phyloP scores from a whole-genome alignment of 2,329 filamentous ascomycete genomes.

The Paraconiothyrium sp. region DNA sequence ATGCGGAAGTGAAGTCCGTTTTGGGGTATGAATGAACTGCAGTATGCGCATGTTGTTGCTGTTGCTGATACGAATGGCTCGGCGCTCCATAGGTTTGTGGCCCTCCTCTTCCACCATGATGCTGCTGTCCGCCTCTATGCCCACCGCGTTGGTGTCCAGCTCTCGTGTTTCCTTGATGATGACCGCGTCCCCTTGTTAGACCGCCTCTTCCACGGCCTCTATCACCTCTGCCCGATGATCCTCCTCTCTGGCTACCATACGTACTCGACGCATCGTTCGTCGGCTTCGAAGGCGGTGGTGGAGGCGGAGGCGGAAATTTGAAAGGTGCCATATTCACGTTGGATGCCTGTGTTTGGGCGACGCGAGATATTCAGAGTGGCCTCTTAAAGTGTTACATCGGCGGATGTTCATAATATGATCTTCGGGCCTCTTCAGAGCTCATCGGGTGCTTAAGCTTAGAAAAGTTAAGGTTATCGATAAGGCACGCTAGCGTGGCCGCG shows the following conservation, averaged over 20 bases:
- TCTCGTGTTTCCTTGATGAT: slow-evolving; percentile 25
- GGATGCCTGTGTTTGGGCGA: background rate
- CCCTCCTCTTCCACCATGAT: slow-evolving; percentile 31
- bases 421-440: background rate
- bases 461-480: slow-evolving; percentile 25
- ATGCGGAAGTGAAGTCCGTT: slow-evolving; percentile 17
- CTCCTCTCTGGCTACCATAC: slow-evolving; percentile 43
- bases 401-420: slow-evolving; percentile 10
- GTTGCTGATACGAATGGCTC: slow-evolving; percentile 17
- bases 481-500: slow-evolving; percentile 13
- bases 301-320: slow-evolving; percentile 60
- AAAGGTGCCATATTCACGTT: slow-evolving; percentile 45
- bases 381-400: background rate
- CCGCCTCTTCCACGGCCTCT: slow-evolving; percentile 43
- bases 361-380: background rate
- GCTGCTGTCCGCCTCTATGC: slow-evolving; percentile 1
- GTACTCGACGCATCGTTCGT: slow-evolving; percentile 36
- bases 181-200: slow-evolving; percentile 33
- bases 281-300: slow-evolving; percentile 51
- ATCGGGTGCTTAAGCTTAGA: background rate
- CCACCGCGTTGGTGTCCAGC: slow-evolving; percentile 26
- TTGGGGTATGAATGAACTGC: slow-evolving; percentile 1
- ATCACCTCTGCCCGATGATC: slow-evolving; percentile 31
- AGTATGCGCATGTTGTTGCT: slow-evolving; percentile 16
- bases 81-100: slow-evolving; percentile 6